Base-by-base conservation (phyloP, 176 grass and related monocot genomes). In the Triticum aestivum region DNA sequence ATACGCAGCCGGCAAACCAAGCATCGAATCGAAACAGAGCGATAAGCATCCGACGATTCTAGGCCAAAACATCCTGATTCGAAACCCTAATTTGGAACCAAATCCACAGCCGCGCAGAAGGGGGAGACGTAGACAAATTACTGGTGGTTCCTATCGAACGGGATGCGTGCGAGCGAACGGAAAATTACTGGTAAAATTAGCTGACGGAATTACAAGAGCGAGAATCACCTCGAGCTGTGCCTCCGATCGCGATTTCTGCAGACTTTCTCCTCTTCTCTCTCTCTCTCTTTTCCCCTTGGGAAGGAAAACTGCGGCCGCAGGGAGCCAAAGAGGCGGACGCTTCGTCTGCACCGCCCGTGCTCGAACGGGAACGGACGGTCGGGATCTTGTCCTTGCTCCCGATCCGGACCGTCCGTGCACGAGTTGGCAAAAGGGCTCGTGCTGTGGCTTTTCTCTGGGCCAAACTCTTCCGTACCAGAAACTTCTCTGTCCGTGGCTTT, bases 211-310 rank as follows among this genome's bases (percentile, higher is more conserved):
- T 20, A 44, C 5, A 17, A 2, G 72, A 11, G 29, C 6, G 69
- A 2, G 39, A 21, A 15, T 61, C 73, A 89, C 82, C 88, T 85
- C 34, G 82, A 61, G 4, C 26, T 10, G 58, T 34, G 82, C 82
- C 87, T 80, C 82, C 77, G 82, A 85, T 81, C 66, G 79, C 82
- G 81, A 84, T 73, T 37, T 64, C 56, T 5, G 62, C 26, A 56
- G 71, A 18, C 4, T 23, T 66, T 13, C 0, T 11, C 42, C 27
- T 1, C 14, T 61, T 39, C 30, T 15, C 37, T 20, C 30, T 15
- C 37, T 18, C 30, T 24, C 12, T 37, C 38, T 71, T n/a, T 26
- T 20, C 33, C 7, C 1, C 39, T 24, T 58, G 54, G 38, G 73
- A 73, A 59, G 54, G 85, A 33, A 33, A 33, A 39, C 44, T n/a